Evolutionary conservation across 2,329 filamentous ascomycete genomes (phyloP), one percentile per base, ranked within the genome.

Genomic region (Fusarium phyllophilum): DNA sequence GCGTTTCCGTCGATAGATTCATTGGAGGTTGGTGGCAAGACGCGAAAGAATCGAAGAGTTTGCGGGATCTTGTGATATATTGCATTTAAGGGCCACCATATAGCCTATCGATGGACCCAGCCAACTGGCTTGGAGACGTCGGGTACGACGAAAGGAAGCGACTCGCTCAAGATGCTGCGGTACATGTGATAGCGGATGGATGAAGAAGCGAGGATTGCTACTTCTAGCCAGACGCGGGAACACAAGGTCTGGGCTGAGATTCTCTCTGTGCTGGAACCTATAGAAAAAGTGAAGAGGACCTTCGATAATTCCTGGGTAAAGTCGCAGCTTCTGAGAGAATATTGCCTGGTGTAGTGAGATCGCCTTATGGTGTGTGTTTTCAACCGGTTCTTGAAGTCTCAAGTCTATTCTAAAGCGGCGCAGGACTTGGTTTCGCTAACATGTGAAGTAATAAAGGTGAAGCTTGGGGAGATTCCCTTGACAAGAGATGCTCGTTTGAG

Each of bases 191-290:
- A 70, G 67, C 55, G 73, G 72, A 69, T 46, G 66, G 69, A 46
- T 48, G 72, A 70, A 69, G 73, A 75, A 73, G 66, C 63, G 68
- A 76, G 65, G 29, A 58, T 57, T 66, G 59, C 62, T 51, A 65
- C 62, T 66, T 62, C 60, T 63, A 57, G 41, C 67, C 58, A 52
- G 60, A 63, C 36, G 57, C 38, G 59, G 66, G 55, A 56, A 41
- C 59, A 75, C 69, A 74, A 41, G 52, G 49, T 51, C 46, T 26
- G 46, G 51, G 33, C 46, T 56, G 26, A 26, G 36, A n/a, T 12
- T 22, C 18, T 49, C n/a, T 51, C 33, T 36, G 29, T 54, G 52
- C 17, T 20, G 31, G 31, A 38, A 33, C 22, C 36, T 57, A 24
- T 41, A 12, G 17, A 31, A 26, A 22, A 9, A 26, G 24, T 20